Base-by-base conservation (phyloP, 2,329 filamentous ascomycete species). In the Ascochyta koolunga region DNA sequence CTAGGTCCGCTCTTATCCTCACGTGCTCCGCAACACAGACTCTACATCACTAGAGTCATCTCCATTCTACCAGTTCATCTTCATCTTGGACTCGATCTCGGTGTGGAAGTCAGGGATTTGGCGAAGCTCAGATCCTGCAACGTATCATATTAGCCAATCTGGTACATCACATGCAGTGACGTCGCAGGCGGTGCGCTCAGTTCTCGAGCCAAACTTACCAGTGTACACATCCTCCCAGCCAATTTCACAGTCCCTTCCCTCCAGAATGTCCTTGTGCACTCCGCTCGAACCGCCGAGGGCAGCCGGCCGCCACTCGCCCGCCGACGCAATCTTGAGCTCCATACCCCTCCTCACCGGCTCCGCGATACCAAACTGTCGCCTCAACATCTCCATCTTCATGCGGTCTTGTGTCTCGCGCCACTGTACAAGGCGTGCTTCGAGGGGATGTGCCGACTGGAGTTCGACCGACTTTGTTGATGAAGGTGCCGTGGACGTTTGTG, bases 191-290 rank as follows among this genome's bases (percentile, higher is more conserved):
- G 16, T 16, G 22, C n/a, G 15, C 45, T 36, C 29, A n/a, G 32
- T 13, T 31, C n/a, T 11, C 9, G 32, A 15, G 18, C 16, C 13
- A n/a, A 27, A 77, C 77, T 73, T 76, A 78, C 91, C 91, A 18
- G 83, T 86, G 73, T 89, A 98, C 18, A 99, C 86, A 80, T 98
- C 95, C 82, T 99, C 95, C 95, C 95, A 99, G 8, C 83, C 86
- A 65, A 96, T 81, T 68, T 85, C 88, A 24, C 83, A 79, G 74
- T 98, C 95, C 69, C 87, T 81, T 4, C 92, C 93, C 57, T 83
- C 83, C 69, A 99, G 79, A 60, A 99, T 91, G 74, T 98, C 93
- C 80, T 91, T 90, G 78, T 97, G 93, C 45, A 98, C 82, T 70
- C 86, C 86, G 10, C 84, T 82, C 41, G 79, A 77, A 32, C 87